These are phyloP conservation scores for Sugiyamaella americana DNA, from an alignment of 805 yeast genomes.

Conservation along the genomic window DNA sequence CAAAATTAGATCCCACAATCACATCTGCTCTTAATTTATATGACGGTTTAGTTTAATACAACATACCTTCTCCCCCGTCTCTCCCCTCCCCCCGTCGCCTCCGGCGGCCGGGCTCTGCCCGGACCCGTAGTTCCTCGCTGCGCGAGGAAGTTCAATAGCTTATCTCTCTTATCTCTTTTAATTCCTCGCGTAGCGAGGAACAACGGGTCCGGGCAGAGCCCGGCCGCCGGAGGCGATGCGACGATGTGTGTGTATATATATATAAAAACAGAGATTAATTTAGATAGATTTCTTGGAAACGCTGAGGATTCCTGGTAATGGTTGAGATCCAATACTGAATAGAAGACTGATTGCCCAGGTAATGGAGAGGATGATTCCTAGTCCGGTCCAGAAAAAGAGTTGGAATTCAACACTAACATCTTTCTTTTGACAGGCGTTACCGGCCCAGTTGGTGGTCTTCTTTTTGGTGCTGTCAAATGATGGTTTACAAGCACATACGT, in stretches of 20 bases:
- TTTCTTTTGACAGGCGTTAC: constrained; percentile 54
- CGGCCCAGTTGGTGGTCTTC: constrained; percentile 35
- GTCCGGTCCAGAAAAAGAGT: constrained; percentile 60
- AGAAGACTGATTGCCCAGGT: constrained; percentile 50
- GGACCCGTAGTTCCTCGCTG: neutral
- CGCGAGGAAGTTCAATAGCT: no score
- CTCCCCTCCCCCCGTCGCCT: no score
- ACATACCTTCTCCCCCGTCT: no score
- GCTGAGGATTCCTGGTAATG: constrained; percentile 62
- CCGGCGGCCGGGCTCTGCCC: constrained; percentile 1
- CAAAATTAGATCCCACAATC: constrained; percentile 71
- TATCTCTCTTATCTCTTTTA: no score
- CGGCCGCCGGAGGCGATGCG: neutral
- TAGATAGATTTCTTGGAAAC: constrained; percentile 38
- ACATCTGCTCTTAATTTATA: constrained; percentile 70
- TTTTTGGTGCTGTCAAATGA: constrained; percentile 27
- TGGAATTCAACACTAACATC: constrained; percentile 64
- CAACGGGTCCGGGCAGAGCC: neutral
- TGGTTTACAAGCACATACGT: constrained; percentile 32
- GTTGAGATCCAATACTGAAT: constrained; percentile 49
- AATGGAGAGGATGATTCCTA: constrained; percentile 42
- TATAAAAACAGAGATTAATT: no score
- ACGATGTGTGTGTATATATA: neutral
- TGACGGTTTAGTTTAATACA: constrained; percentile 61
- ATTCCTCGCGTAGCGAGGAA: neutral